Evolutionary conservation across 2,329 filamentous ascomycete genomes (phyloP).

Genomic region (Fusarium odoratissimum): DNA sequence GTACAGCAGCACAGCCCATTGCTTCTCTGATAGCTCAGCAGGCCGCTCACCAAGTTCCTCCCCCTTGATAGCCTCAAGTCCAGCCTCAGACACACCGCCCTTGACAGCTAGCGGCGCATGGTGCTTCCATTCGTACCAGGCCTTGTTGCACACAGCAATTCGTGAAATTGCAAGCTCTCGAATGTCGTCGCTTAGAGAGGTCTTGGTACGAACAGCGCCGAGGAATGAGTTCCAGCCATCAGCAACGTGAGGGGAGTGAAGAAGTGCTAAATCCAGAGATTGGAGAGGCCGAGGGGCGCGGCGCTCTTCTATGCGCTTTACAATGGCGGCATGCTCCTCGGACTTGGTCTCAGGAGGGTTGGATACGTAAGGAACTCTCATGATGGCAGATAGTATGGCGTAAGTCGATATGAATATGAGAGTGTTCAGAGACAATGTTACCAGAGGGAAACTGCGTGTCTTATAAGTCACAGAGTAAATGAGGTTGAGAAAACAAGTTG

Average conservation of each 20-base stretch:
- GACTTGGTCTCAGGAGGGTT: slow-evolving; percentile 60
- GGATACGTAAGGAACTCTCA: slow-evolving; percentile 75
- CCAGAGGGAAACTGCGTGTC: not conserved
- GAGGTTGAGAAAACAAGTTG: not conserved
- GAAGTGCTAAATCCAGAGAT: slow-evolving; percentile 78
- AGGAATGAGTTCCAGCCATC: slow-evolving; percentile 81
- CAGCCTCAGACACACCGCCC: slow-evolving; percentile 66
- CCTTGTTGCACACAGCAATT: slow-evolving; percentile 81
- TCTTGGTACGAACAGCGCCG: slow-evolving; percentile 69
- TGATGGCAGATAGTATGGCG: slow-evolving; percentile 48
- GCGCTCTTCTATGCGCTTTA: slow-evolving; percentile 72
- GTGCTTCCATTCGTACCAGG: slow-evolving; percentile 87
- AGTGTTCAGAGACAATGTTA: not conserved
- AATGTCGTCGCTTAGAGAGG: slow-evolving; percentile 63
- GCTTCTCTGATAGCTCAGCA: slow-evolving; percentile 63
- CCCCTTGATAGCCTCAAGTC: slow-evolving; percentile 58
- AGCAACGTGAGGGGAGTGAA: slow-evolving; percentile 79
- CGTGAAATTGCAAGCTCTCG: slow-evolving; percentile 85
- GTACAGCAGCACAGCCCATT: slow-evolving; percentile 78
- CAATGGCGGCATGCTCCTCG: slow-evolving; percentile 65
- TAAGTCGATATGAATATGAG: slow-evolving; percentile 10
- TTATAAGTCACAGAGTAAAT: not conserved
- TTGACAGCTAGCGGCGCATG: slow-evolving; percentile 76
- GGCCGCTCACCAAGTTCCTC: slow-evolving; percentile 47
- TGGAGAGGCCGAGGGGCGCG: slow-evolving; percentile 77